A percentile compares a stretch with the other conserved stretches of the same genome.
Conservation (phyloP, 208 protist genomes). For the Blastocrithidia nonstop region DNA sequence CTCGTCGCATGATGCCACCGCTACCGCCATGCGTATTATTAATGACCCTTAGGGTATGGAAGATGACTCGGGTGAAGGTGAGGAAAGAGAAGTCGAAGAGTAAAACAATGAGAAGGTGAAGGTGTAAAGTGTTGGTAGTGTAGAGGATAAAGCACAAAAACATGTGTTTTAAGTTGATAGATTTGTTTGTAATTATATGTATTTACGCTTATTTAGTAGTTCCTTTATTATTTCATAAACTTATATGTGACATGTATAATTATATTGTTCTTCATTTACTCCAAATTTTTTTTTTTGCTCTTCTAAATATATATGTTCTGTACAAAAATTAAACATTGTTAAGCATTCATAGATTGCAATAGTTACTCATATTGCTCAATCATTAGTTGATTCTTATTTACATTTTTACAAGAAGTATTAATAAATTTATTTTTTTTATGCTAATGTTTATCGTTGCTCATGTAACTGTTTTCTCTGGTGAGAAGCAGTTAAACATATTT, state of each 20-base stretch:
- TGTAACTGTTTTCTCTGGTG: not conserved
- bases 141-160: not conserved
- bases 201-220: no score
- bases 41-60: no score
- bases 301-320: conserved; percentile 3
- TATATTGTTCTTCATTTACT: conserved; percentile 7
- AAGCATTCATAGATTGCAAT: not conserved
- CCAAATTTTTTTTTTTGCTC: conserved; percentile 2
- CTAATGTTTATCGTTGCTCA: not conserved
- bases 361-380: not conserved
- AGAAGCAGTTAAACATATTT: conserved; percentile 1
- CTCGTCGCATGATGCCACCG: no score
- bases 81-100: not conserved
- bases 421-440: not conserved
- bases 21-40: no score
- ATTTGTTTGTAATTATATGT: conserved; percentile 4
- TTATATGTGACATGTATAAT: not conserved
- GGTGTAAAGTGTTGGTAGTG: not conserved
- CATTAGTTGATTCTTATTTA: not conserved
- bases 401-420: not conserved
- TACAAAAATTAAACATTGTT: no score
- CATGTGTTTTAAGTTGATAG: conserved; percentile 5
- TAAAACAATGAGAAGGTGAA: not conserved
- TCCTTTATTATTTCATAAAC: conserved; percentile 4
- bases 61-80: not conserved